These are phyloP conservation scores for Solanum virginianum DNA, from an alignment of 257 asterid species.

Conservation along the genomic window DNA sequence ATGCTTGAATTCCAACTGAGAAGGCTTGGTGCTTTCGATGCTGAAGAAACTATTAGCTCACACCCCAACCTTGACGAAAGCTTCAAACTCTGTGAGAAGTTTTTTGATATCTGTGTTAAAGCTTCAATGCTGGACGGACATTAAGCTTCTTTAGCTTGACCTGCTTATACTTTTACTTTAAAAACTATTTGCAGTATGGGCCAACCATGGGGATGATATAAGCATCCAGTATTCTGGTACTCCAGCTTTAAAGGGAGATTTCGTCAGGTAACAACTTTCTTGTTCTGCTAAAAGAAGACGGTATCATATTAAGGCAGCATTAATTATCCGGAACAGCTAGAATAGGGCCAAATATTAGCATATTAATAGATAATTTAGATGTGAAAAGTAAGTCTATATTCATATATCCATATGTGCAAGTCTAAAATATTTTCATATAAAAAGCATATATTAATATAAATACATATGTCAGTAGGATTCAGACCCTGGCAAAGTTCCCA, in stretches of 20 bases:
- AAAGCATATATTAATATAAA: not conserved
- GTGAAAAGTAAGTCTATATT: not conserved
- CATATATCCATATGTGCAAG: not conserved
- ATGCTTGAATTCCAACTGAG: conserved; percentile 86
- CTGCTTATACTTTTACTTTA: conserved; percentile 2
- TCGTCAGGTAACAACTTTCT: conserved; percentile 61
- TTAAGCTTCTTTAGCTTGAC: not conserved
- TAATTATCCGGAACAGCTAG: not conserved
- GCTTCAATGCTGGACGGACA: not conserved
- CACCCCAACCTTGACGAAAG: conserved; percentile 63
- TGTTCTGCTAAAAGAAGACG: not conserved
- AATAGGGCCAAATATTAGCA: not conserved
- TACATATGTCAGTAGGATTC: not conserved
- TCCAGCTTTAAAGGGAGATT: conserved; percentile 93
- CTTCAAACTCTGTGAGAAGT: conserved; percentile 57
- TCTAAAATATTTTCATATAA: not conserved
- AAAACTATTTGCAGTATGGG: conserved; percentile 69
- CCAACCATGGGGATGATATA: conserved; percentile 88
- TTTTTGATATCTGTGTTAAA: not conserved
- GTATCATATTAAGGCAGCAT: not conserved
- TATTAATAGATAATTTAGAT: not conserved
- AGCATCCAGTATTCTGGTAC: conserved; percentile 96
- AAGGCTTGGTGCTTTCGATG: conserved; percentile 69
- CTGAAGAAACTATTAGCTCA: conserved; percentile 48
- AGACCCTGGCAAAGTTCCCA: not conserved